Conservation (phyloP, 805 yeast genomes). For the Hanseniaspora lachancei region DNA sequence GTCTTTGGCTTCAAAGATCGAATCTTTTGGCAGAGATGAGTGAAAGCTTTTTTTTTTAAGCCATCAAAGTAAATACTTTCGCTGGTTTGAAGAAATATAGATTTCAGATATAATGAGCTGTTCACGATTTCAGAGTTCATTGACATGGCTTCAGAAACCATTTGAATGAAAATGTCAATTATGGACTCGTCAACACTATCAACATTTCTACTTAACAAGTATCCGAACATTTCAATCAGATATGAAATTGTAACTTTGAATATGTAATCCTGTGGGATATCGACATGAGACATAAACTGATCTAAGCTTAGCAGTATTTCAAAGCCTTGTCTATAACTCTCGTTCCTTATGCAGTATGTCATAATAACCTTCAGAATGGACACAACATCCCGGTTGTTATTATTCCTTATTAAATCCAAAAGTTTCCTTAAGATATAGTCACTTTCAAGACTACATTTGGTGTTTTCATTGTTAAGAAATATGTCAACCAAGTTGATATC, state of each 20-base stretch:
- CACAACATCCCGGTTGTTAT: background rate
- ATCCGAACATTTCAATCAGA: background rate
- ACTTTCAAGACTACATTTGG: conserved; percentile 29
- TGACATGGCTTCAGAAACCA: background rate
- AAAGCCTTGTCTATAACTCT: conserved; percentile 10
- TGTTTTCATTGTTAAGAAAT: conserved; percentile 26
- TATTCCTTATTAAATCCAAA: conserved; percentile 11
- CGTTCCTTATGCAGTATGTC: conserved; percentile 14
- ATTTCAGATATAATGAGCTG: background rate
- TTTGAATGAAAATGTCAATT: background rate
- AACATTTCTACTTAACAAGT: background rate
- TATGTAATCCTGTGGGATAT: background rate
- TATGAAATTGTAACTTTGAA: background rate
- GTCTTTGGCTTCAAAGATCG: background rate
- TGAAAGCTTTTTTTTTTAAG: background rate
- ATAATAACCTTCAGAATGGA: background rate
- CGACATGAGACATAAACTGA: background rate
- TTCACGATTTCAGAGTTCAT: background rate
- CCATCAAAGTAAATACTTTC: background rate
- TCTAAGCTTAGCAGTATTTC: background rate
- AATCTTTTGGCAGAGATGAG: background rate
- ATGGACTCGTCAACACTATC: background rate
- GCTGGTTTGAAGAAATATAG: background rate
- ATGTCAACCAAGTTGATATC: conserved; percentile 45
- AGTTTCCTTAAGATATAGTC: conserved; percentile 24